Evolutionary conservation across 2,329 filamentous ascomycete genomes (phyloP).

Genomic region (Alternaria sp.): DNA sequence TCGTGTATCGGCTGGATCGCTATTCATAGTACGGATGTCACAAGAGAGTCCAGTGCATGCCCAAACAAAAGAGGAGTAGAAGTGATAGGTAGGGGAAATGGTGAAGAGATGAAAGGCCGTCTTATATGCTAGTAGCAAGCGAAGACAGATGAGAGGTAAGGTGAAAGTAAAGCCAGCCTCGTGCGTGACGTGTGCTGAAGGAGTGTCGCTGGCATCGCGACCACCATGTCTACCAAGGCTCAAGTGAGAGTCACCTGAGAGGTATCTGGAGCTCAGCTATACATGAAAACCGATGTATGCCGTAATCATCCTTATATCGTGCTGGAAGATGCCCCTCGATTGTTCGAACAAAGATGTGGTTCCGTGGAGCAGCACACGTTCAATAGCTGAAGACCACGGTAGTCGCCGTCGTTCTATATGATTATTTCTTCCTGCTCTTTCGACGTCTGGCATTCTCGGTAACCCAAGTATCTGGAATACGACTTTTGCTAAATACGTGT

Average conservation of each 20-base stretch:
- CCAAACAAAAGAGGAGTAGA: background rate
- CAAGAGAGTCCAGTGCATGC: background rate
- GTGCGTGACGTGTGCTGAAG: background rate
- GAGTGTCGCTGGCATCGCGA: background rate
- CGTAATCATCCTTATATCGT: background rate
- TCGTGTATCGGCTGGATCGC: background rate
- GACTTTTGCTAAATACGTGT: background rate
- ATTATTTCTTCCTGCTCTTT: no score
- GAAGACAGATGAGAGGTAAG: background rate
- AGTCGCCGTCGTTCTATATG: rapidly evolving
- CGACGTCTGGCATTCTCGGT: background rate
- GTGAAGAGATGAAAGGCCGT: background rate
- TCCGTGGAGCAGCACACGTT: background rate
- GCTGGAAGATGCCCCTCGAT: no score
- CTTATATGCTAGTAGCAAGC: background rate
- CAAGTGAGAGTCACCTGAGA: background rate
- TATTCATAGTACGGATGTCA: background rate
- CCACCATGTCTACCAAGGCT: background rate
- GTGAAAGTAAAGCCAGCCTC: background rate
- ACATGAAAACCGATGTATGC: background rate
- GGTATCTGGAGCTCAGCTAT: background rate
- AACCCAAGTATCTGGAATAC: background rate
- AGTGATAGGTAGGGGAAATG: background rate
- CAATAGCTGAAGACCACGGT: background rate
- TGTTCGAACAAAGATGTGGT: background rate